Base-by-base conservation (phyloP, 768 basidiomycete genomes). In the Suillus variegatus region DNA sequence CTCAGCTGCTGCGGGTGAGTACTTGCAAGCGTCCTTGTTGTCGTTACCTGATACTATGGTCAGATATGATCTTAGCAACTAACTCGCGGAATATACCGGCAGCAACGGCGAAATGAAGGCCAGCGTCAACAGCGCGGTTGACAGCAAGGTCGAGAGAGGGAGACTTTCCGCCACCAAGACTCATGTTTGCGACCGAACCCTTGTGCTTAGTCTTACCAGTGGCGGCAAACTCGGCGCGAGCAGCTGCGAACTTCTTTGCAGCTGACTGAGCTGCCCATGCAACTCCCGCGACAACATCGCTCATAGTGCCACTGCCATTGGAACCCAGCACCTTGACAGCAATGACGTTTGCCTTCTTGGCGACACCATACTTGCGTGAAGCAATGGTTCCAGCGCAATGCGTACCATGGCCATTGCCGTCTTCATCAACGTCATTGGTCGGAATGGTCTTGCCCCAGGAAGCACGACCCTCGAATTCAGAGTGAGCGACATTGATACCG, bases 121-220 rank as follows among this genome's bases (percentile, higher is more conserved):
- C 97, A 43, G 76, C 67, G 10, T 87, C 84, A 63, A 97, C 94
- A 55, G 97, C 95, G 60, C 80, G 81, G 81, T 99, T 89, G 67
- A 99, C 94, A 61, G 90, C 88, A 28, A 84, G 83, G 68, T 99
- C 95, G 61, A 99, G 85, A 41, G 93, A 86, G 25, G 81, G 84
- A 6, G 93, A 94, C 82, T 96, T 97, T 65, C 94, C 94, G 72
- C 97, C 97, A 68, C 97, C 97, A 61, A 99, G 90, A 76, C 90
- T 92, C 97, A 99, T 97, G 84, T 97, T 97, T 60, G 91, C 93
- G 62, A 96, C 95, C 20, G 94, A 95, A 28, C 97, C 97, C 82
- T 95, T 96, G 85, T 97, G 93, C 52, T 79, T 80, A 63, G 90
- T 91, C 81, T 85, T 89, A 62, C 93, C 92, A 22, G 93, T 94